A percentile compares a stretch with the other conserved stretches of the same genome.
Evolutionary conservation across 208 protist species (phyloP).

Genomic region (Strigomonas culicis): DNA sequence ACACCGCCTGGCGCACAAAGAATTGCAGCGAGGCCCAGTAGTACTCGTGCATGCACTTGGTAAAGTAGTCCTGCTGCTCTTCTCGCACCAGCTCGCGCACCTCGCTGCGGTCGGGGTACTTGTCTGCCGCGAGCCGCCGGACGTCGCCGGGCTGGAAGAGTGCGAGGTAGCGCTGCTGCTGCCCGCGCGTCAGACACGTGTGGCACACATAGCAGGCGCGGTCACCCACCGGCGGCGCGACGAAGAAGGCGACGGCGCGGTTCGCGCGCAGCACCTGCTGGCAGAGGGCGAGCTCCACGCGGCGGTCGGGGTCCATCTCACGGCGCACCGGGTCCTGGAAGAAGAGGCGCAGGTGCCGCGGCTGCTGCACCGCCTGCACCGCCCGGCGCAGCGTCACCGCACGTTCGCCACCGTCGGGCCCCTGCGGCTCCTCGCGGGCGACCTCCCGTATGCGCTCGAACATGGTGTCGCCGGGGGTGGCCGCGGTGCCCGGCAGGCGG

Average conservation of each 20-base stretch:
- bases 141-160: constrained; percentile 12
- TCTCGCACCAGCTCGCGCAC: constrained; percentile 43
- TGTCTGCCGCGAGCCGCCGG: constrained; percentile 8
- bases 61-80: constrained; percentile 49
- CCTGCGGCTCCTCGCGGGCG: no score
- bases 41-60: no score
- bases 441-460: no score
- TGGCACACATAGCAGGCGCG: constrained; percentile 26
- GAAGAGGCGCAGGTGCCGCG: constrained; percentile 18
- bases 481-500: no score
- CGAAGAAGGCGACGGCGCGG: constrained; percentile 2
- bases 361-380: not conserved
- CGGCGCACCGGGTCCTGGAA: constrained; percentile 34
- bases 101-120: constrained; percentile 37
- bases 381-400: not conserved
- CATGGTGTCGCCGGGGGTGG: no score
- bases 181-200: constrained; percentile 60
- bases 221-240: not conserved
- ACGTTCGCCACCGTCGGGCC: not conserved
- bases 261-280: constrained; percentile 19
- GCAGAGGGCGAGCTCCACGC: constrained; percentile 39
- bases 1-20: not conserved
- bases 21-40: not conserved
- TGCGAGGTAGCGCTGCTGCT: constrained; percentile 53
- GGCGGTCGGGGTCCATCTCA: constrained; percentile 47